Percentiles rank a stretch among this genome's conserved stretches.
phyloP scores from a whole-genome alignment of 2,329 filamentous ascomycete genomes.

The Bipolaris oryzae region DNA sequence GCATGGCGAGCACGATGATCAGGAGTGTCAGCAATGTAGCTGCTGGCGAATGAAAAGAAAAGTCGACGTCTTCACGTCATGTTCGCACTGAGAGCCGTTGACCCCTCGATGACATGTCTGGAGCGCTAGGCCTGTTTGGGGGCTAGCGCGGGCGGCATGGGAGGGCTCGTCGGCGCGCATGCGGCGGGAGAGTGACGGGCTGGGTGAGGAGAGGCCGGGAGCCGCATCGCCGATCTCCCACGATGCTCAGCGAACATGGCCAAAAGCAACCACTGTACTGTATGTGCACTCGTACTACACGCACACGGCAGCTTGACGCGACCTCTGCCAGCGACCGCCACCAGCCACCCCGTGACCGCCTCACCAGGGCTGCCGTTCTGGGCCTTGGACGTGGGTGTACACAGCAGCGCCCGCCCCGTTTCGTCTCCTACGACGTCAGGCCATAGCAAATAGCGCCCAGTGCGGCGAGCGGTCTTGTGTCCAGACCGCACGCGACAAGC shows the following conservation, averaged over 20 bases:
- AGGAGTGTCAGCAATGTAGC: conserved; percentile 8
- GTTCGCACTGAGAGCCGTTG: conserved; percentile 5
- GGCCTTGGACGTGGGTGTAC: conserved; percentile 1
- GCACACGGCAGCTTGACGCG: conserved; percentile 12
- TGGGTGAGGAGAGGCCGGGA: conserved; percentile 17
- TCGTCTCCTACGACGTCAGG: conserved; percentile 23
- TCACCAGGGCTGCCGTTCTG: conserved; percentile 14
- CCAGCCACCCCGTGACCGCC: conserved; percentile 11
- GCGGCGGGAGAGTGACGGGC: conserved; percentile 36
- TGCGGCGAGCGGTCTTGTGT: conserved; percentile 34
- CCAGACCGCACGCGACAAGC: conserved; percentile 35
- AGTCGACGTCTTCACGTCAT: conserved; percentile 13
- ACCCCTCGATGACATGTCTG: conserved; percentile 15
- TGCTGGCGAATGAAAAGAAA: conserved; percentile 25
- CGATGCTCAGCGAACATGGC: conserved; percentile 20
- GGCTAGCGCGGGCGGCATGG: background rate
- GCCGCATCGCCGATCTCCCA: conserved; percentile 28
- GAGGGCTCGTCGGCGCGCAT: conserved; percentile 31
- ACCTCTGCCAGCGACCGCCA: conserved; percentile 1
- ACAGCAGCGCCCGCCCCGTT: conserved; percentile 3
- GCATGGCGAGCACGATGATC: conserved; percentile 7
- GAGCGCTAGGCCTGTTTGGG: conserved; percentile 12
- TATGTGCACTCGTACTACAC: too few relatives aligned
- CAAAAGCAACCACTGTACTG: conserved; percentile 24
- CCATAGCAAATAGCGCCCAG: conserved; percentile 29